phyloP scores from a whole-genome alignment of 768 basidiomycete species.

The Lactarius trivialis region DNA sequence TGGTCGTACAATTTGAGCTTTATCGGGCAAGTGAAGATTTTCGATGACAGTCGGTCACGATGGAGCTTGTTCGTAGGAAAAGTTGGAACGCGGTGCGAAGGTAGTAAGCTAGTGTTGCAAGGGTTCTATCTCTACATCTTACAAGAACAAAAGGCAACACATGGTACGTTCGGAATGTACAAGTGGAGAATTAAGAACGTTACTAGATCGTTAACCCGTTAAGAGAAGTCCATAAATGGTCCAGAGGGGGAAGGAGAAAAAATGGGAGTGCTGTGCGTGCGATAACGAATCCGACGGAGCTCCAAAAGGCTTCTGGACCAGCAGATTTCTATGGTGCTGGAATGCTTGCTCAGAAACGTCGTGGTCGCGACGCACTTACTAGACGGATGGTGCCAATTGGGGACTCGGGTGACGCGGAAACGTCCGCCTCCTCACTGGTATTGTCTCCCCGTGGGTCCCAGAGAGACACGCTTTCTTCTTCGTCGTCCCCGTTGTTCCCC shows the following conservation, averaged over 20 bases:
- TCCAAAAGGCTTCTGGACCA: neutral
- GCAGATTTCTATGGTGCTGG: neutral
- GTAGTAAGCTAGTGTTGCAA: constrained; percentile 6
- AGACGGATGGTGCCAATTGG: constrained; percentile 20
- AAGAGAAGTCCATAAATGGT: neutral
- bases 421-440: constrained; percentile 4
- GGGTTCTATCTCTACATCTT: constrained; percentile 16
- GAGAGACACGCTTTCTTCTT: constrained; percentile 55
- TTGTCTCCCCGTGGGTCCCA: constrained; percentile 27
- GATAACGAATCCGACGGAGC: neutral
- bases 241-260: neutral
- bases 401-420: constrained; percentile 1
- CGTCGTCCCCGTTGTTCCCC: constrained; percentile 40
- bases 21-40: neutral
- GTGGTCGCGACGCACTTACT: constrained; percentile 4
- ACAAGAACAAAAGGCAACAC: neutral
- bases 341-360: constrained; percentile 4
- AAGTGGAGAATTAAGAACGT: constrained; percentile 1
- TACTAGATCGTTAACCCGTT: constrained; percentile 13
- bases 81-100: neutral
- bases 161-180: constrained; percentile 1
- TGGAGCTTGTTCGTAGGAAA: neutral
- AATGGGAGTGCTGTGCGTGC: neutral
- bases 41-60: neutral
- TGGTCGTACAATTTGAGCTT: neutral